Evolutionary conservation across 352 stramenopile species (phyloP).

Genomic region (Phytophthora pisi): DNA sequence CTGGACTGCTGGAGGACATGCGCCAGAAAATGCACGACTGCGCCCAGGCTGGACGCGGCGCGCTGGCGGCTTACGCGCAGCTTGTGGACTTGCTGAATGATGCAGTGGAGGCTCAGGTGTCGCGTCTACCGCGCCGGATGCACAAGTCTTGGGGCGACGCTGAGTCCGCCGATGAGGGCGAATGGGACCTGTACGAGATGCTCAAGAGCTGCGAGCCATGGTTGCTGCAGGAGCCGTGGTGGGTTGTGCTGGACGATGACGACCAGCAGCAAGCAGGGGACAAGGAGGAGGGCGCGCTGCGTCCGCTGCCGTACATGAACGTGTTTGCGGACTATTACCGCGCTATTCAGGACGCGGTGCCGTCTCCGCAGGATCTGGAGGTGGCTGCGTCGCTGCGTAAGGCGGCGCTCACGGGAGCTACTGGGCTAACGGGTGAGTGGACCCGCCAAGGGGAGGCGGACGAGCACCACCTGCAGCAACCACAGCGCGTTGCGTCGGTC

Average conservation of each 20-base stretch:
- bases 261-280: slow-evolving; percentile 40
- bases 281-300: slow-evolving; percentile 41
- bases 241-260: slow-evolving; percentile 53
- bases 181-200: slow-evolving; percentile 64
- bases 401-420: slow-evolving; percentile 42
- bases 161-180: slow-evolving; percentile 45
- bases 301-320: slow-evolving; percentile 52
- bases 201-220: slow-evolving; percentile 64
- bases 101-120: slow-evolving; percentile 50
- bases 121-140: slow-evolving; percentile 46
- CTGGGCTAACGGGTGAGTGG: slow-evolving; percentile 57
- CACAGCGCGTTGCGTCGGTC: slow-evolving; percentile 35
- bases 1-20: slow-evolving; percentile 51
- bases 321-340: slow-evolving; percentile 58
- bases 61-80: slow-evolving; percentile 50
- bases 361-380: slow-evolving; percentile 50
- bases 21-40: slow-evolving; percentile 55
- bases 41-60: slow-evolving; percentile 42
- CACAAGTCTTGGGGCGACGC: slow-evolving; percentile 45
- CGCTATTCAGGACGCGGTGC: slow-evolving; percentile 46
- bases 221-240: slow-evolving; percentile 62
- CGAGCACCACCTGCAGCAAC: slow-evolving; percentile 48
- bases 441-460: slow-evolving; percentile 46
- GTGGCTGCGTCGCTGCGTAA: slow-evolving; percentile 49
- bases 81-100: slow-evolving; percentile 55